Percentiles rank a stretch among this genome's conserved stretches.
These are phyloP conservation scores for Sarocladium strictum DNA, from an alignment of 2,329 filamentous ascomycete species.

Conservation along the genomic window DNA sequence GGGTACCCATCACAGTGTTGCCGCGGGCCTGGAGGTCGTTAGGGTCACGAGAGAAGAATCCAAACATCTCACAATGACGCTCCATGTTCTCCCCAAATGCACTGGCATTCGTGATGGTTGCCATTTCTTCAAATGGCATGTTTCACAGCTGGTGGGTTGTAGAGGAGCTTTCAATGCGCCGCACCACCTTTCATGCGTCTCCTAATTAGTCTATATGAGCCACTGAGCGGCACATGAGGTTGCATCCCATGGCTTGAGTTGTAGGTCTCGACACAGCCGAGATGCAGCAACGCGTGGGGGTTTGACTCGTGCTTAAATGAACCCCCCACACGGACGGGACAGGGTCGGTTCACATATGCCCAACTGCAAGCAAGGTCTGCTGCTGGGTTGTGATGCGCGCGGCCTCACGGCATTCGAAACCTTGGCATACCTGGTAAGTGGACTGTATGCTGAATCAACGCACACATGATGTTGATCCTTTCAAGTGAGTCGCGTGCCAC, in stretches of 20 bases:
- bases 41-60: too few relatives aligned
- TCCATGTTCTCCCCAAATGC: too few relatives aligned
- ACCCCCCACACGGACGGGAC: conserved; percentile 1
- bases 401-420: background rate
- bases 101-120: too few relatives aligned
- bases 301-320: background rate
- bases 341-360: background rate
- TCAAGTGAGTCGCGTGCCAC: too few relatives aligned
- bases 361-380: background rate
- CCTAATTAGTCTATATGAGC: background rate
- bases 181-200: background rate
- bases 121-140: background rate
- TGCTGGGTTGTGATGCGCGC: background rate
- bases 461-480: too few relatives aligned
- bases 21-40: too few relatives aligned
- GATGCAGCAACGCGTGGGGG: background rate
- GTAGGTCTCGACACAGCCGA: background rate
- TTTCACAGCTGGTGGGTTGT: background rate
- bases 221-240: conserved; percentile 6
- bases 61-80: too few relatives aligned
- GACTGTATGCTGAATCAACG: background rate
- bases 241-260: conserved; percentile 1
- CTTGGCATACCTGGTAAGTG: background rate
- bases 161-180: background rate
- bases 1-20: too few relatives aligned